Percentiles rank a stretch among this genome's conserved stretches.
phyloP scores from a whole-genome alignment of 371 early-diverging fungal genomes.

The Syncephalastrum monosporum region DNA sequence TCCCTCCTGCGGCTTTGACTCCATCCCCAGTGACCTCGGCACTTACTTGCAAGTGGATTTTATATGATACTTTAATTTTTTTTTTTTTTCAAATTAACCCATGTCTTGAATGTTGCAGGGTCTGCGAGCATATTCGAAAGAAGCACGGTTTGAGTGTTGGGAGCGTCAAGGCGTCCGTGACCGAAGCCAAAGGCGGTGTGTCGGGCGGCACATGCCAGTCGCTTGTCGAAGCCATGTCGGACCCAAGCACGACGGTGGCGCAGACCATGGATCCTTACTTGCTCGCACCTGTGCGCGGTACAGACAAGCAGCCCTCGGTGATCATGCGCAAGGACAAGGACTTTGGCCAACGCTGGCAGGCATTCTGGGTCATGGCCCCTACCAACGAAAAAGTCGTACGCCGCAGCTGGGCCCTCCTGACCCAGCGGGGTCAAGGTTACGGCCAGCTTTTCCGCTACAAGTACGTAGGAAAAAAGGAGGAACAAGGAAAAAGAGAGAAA shows the following conservation, averaged over 20 bases:
- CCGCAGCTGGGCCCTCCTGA: conserved; percentile 50
- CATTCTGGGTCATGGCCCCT: conserved; percentile 57
- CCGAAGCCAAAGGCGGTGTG: conserved; percentile 42
- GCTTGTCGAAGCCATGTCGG: conserved; percentile 24
- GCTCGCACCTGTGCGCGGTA: conserved; percentile 30
- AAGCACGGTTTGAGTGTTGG: conserved; percentile 48
- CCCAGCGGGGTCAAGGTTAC: conserved; percentile 48
- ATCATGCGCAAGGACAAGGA: conserved; percentile 26
- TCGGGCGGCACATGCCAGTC: conserved; percentile 68
- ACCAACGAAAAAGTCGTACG: conserved; percentile 57
- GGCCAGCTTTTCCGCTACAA: conserved; percentile 56
- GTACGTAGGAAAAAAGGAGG: conserved; percentile 16
- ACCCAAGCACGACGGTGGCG: conserved; percentile 4
- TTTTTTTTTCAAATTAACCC: conserved; percentile 6
- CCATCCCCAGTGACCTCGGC: conserved; percentile 81
- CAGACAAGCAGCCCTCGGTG: conserved; percentile 28
- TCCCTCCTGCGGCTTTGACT: conserved; percentile 91
- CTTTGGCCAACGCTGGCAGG: conserved; percentile 57
- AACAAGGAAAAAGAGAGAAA: too few relatives aligned
- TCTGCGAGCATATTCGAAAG: conserved; percentile 50
- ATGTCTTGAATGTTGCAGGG: conserved; percentile 14
- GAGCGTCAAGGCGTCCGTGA: conserved; percentile 60
- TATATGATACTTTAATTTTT: too few relatives aligned
- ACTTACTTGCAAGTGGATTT: conserved; percentile 42
- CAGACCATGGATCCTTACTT: conserved; percentile 43